Evolutionary conservation across 2,329 filamentous ascomycete species (phyloP).

Genomic region (Penicillium paneum): DNA sequence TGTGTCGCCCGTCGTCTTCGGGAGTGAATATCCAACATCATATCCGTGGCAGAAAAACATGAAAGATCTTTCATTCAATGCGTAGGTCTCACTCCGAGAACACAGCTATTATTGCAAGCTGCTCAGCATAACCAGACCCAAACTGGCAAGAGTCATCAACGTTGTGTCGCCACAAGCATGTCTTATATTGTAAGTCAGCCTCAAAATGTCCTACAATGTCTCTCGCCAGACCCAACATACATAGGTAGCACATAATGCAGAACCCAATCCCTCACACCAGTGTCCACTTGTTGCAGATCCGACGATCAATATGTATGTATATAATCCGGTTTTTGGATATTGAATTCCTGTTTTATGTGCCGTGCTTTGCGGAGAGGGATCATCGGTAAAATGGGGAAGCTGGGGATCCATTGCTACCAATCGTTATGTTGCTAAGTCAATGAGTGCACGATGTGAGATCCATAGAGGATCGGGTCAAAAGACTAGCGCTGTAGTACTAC

Average conservation of each 20-base stretch:
- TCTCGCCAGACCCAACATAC: neutral
- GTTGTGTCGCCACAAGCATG: neutral
- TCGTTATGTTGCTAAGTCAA: neutral
- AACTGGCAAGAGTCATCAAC: neutral
- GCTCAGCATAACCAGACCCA: neutral
- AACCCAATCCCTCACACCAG: neutral
- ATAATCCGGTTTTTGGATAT: constrained; percentile 17
- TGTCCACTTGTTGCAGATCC: constrained; percentile 10
- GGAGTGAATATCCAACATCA: neutral
- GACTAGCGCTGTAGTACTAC: neutral
- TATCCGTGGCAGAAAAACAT: neutral
- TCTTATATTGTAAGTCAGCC: constrained; percentile 1
- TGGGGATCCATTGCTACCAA: constrained; percentile 6
- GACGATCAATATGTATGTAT: constrained; percentile 5
- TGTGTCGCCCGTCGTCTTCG: neutral
- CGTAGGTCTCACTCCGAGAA: neutral
- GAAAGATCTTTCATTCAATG: neutral
- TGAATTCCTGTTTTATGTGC: constrained; percentile 13
- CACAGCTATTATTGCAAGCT: neutral
- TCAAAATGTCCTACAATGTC: constrained; percentile 4
- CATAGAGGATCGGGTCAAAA: neutral
- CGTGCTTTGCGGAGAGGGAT: constrained; percentile 9
- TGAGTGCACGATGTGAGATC: neutral
- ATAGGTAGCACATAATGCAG: constrained; percentile 4
- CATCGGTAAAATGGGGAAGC: constrained; percentile 4